Conservation (phyloP, 192 early-diverging fungal species). For the Coemansia interrupta region DNA sequence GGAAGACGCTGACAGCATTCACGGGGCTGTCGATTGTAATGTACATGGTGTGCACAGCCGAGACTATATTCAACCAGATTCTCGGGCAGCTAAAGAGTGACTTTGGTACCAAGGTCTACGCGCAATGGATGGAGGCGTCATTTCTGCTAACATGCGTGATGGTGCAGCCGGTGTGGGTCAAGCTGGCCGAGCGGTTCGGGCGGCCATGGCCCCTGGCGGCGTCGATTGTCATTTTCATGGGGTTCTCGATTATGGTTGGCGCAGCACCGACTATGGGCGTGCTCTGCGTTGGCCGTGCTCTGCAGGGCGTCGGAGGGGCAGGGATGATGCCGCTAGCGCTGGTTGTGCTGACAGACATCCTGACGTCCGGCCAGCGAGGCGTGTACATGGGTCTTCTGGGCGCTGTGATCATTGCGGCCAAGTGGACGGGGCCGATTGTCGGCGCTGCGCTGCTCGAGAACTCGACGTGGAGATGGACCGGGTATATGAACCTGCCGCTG, state of each 20-base stretch:
- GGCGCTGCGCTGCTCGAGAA: slow-evolving; percentile 64
- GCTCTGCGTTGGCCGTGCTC: slow-evolving; percentile 65
- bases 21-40: slow-evolving; percentile 57
- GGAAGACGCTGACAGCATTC: slow-evolving; percentile 22
- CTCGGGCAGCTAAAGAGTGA: slow-evolving; percentile 66
- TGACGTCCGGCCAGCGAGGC: slow-evolving; percentile 62
- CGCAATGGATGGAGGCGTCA: slow-evolving; percentile 77
- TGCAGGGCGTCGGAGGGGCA: slow-evolving; percentile 71
- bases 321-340: slow-evolving; percentile 63
- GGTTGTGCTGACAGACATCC: slow-evolving; percentile 74
- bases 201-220: slow-evolving; percentile 33
- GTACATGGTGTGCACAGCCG: slow-evolving; percentile 72
- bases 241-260: slow-evolving; percentile 49
- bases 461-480: slow-evolving; percentile 65
- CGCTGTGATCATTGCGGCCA: slow-evolving; percentile 60
- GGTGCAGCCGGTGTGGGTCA: slow-evolving; percentile 77
- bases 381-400: slow-evolving; percentile 66
- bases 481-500: slow-evolving; percentile 78
- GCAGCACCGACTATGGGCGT: slow-evolving; percentile 37
- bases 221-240: slow-evolving; percentile 49
- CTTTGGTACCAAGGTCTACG: slow-evolving; percentile 59
- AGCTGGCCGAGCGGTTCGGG: slow-evolving; percentile 75
- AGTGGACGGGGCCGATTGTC: slow-evolving; percentile 66
- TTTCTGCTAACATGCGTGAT: slow-evolving; percentile 70
- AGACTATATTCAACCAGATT: slow-evolving; percentile 80